Base-by-base conservation (phyloP, 352 stramenopile genomes). In the Globisporangium spiculum region DNA sequence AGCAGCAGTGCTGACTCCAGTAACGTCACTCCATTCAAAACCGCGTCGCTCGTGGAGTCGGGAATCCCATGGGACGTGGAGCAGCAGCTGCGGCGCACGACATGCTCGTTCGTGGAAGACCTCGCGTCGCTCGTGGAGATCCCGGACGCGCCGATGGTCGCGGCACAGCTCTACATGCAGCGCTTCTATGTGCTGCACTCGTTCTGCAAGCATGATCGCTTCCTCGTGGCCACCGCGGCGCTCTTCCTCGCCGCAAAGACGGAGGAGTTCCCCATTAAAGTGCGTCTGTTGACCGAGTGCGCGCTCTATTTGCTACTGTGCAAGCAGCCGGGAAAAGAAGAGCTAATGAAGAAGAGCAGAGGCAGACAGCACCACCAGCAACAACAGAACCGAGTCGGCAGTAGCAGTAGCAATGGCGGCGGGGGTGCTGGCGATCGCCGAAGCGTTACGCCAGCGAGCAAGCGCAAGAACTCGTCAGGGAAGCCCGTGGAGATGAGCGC, bases 151-250 rank as follows among this genome's bases (percentile, higher is more conserved):
- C 82, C 85, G 9, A 76, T 70, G 18, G 63, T 91, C 8, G 67
- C 83, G 0, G 87, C 84, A 10, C 82, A 92, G 68, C 74, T 91
- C 34, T 91, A 85, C 63, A 75, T 92, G 22, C 86, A 94, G 68
- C 70, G 81, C 5, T 94, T 94, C 75, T 94, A 89, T 71, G 82
- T 85, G 79, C 53, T 92, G 62, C 87, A 94, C 67, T 85, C 87
- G 46, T 92, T 94, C 63, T 67, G 73, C n/a, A 76, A 76, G 18
- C 87, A 94, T 70, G 87, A 94, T 65, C 87, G 87, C 32, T 94
- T 92, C 75, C 67, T 93, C 32, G 80, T 94, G 18, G 87, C 80
- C 10, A 91, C 87, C 1, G 83, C 84, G 0, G 83, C 83, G 60
- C 71, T 94, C n/a, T 94, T 93, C 53, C 75, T 94, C 20, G 84